Evolutionary conservation across 2,329 filamentous ascomycete genomes (phyloP), one percentile per base, ranked within the genome.

Genomic region (Thermothelomyces thermophilus): DNA sequence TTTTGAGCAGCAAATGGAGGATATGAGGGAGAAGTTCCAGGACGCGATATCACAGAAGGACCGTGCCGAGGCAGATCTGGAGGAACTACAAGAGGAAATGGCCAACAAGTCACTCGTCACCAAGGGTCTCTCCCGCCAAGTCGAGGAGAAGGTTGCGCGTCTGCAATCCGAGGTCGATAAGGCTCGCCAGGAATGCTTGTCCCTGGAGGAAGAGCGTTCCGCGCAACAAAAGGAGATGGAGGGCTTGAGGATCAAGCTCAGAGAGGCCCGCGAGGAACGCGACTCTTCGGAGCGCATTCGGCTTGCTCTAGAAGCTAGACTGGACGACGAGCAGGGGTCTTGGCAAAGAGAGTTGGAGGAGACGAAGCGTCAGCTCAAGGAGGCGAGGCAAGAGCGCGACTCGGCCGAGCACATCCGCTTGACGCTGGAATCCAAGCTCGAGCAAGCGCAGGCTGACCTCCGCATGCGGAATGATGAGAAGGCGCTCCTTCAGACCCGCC

Each of bases 31-130:
- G 11, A 76, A 75, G 56, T 66, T 77, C 16, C 69, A 80, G 33
- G 71, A 78, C 45, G 79, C 80, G 0, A 53, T 74, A 7, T 63
- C 69, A 1, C 73, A 82, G 49, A 80, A 78, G 57, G 71, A 79
- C 19, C 73, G 75, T 26, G 80, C 80, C 2, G 77, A 82, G 58
- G 69, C 67, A 6, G 75, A 84, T 51, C 68, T 84, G 14, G 75
- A 82, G 58, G 80, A 84, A 60, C 72, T 90, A 20, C 84, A 87
- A 54, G 84, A 87, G 47, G 86, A 90, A 60, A 80, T 90, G 76
- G 77, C 84, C 19, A 84, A 90, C 67, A 90, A 89, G 59, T 90
- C 86, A 0, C 76, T 89, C 33, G 80, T 81, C 46, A 86, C 84
- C 11, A 89, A 86, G 62, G 85, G 84, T 2, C 73, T 88, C 8